Base-by-base conservation (phyloP, 2,329 filamentous ascomycete genomes). In the Clarireedia hainanense region DNA sequence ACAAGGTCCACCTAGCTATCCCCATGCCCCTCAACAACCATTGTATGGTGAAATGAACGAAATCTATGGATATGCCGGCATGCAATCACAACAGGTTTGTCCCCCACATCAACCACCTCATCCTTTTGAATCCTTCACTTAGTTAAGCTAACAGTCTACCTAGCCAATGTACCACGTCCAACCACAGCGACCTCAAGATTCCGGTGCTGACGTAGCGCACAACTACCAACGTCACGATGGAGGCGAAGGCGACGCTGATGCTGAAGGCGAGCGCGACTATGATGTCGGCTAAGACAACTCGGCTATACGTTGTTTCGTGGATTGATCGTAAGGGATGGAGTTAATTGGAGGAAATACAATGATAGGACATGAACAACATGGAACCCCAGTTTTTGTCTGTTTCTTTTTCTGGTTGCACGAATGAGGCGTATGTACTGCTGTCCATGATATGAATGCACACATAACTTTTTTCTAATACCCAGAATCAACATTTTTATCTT, bases 41-140 rank as follows among this genome's bases (percentile, higher is more conserved):
- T 95, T 96, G 80, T 96, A 91, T 68, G 80, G 85, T 55, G 85
- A 87, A 56, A 85, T 91, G 72, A 85, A 89, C 60, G 84, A 83
- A 61, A 96, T 96, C 79, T 97, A 97, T 71, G 80, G 80, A 40
- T 95, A 95, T 70, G 80, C 85, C 14, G 75, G 84, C 60, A 89
- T 96, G 80, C 85, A 87, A 64, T 81, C 88, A 65, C 90, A 95
- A 71, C 89, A 91, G 76, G 89, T 91, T 77, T 70, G 80, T 50
- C 26, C n/a, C 27, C 20, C 26, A 20, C 39, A 45, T 24, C 5
- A 24, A 7, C 5, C 34, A 40, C 15, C 20, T 20, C 20, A 34
- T 48, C 55, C 40, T 43, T 23, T 43, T 17, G 9, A 48, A 36
- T 23, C 43, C 30, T 17, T 39, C 51, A 46, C 53, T 50, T 45